A percentile compares a stretch with the other conserved stretches of the same genome.
phyloP scores from a whole-genome alignment of 139 green algal species.

The Tetradesmus lagerheimii region DNA sequence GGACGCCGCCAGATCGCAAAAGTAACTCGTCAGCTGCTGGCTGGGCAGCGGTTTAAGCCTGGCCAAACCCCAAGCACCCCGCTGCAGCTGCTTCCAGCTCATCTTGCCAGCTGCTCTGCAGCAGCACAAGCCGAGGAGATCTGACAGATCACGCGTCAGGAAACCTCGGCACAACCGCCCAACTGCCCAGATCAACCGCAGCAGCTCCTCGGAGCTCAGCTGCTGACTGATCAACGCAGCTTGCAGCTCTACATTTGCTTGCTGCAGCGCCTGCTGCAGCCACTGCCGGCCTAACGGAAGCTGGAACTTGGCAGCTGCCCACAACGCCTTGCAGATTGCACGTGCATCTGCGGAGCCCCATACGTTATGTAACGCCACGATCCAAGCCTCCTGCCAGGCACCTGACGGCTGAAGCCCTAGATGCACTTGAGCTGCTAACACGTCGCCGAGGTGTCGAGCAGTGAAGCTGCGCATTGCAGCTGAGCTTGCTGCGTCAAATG shows the following conservation, averaged over 20 bases:
- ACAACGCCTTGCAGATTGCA: conserved; percentile 34
- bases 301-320: conserved; percentile 27
- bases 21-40: background rate
- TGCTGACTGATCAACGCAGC: background rate
- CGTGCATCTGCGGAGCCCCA: conserved; percentile 25
- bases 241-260: conserved; percentile 10
- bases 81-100: conserved; percentile 12
- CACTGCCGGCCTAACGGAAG: background rate
- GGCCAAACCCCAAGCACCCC: background rate
- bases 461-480: conserved; percentile 19
- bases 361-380: background rate
- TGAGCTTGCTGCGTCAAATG: conserved; percentile 3
- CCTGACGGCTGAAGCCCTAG: background rate
- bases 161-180: background rate
- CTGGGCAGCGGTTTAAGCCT: background rate
- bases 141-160: background rate
- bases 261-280: background rate
- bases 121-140: conserved; percentile 20
- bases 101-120: conserved; percentile 22
- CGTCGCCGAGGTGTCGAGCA: conserved; percentile 7
- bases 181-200: conserved; percentile 25
- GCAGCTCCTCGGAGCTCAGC: background rate
- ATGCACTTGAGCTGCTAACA: background rate
- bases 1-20: background rate
- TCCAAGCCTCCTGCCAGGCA: conserved; percentile 8